Evolutionary conservation across 2,329 filamentous ascomycete genomes (phyloP), one percentile per base, ranked within the genome.

Genomic region (Colletotrichum sp.): DNA sequence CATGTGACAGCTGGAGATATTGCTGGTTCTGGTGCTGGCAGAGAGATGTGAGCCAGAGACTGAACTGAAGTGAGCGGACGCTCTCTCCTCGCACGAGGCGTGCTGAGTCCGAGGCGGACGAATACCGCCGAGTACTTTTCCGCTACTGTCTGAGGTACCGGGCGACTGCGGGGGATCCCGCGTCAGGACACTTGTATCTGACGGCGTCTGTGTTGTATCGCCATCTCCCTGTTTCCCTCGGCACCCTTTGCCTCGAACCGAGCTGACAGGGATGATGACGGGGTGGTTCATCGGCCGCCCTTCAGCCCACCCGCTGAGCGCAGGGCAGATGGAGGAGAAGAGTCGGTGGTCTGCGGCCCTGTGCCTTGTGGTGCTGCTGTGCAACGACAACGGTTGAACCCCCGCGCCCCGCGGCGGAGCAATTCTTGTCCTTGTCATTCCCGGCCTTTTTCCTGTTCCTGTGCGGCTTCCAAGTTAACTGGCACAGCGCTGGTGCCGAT

Each of bases 261-360:
- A 73, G 64, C 73, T 73, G 70, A 52, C 73, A 57, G 58, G 73
- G 73, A 75, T 75, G 73, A 73, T 73, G 73, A 75, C 73, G 70
- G 72, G 68, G 61, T 64, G 55, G 72, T 72, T 72, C 72, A 72
- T 75, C 72, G 52, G 69, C 38, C 68, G 43, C 58, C 30, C 63
- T 75, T 65, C 57, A 73, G 28, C 58, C 57, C 55, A 71, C 61
- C 72, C 55, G 61, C 26, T 71, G 34, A 74, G 38, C 57, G 55
- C 30, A 63, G 57, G 26, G 30, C 32, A 61, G 58, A 13, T 26
- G 52, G 48, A 58, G 52, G 69, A 67, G 8, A 67, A 28, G 43
- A 21, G 43, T 52, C 43, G 43, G 43, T 52, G 43, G 43, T 52
- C 43, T 52, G 43, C 43, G 43, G 43, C 43, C 43, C 43, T 21